Base-by-base conservation (phyloP, 1,284 basidiomycete species). In the Bothia castanella region DNA sequence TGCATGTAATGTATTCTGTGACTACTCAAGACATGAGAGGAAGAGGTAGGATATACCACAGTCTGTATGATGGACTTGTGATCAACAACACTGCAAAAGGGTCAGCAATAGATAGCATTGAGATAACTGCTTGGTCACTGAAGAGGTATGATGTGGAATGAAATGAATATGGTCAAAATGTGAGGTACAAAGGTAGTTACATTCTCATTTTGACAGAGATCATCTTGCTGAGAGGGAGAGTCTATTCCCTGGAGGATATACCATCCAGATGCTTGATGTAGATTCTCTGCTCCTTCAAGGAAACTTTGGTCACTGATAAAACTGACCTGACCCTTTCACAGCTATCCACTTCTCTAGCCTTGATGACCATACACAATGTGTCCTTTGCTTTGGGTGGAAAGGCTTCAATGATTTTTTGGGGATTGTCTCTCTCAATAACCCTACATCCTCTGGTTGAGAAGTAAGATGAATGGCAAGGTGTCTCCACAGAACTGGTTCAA, bases 311-410 rank as follows among this genome's bases (percentile, higher is more conserved):
- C 16, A 17, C 32, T 13, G 11, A 34, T 13, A 47, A 13, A 35
- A 42, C 39, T 4, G 23, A 7, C 19, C 39, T 23, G 5, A 47
- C 9, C 5, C 19, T 17, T 36, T 47, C 39, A 14, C 29, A 27
- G 5, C 20, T 8, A 4, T 20, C 41, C 14, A n/a, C 38, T 34
- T 32, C 46, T 14, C 4, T 11, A 12, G 11, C 19, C 30, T 42
- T 27, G 31, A 42, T 47, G 12, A 47, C 46, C 46, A 47, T 47
- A 14, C 46, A 47, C 3, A 47, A 6, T 10, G 21, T 42, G 8
- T 32, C 14, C 23, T 41, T 47, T n/a, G n/a, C 38, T 40, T 32
- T 6, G 11, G 2, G 7, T 39, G n/a, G n/a, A n/a, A 39, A 16
- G 38, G 37, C 6, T 23, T 1, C 11, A 47, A 14, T 11, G 16